Base-by-base conservation (phyloP, 306 rosid species). In the Castanea mollissima region DNA sequence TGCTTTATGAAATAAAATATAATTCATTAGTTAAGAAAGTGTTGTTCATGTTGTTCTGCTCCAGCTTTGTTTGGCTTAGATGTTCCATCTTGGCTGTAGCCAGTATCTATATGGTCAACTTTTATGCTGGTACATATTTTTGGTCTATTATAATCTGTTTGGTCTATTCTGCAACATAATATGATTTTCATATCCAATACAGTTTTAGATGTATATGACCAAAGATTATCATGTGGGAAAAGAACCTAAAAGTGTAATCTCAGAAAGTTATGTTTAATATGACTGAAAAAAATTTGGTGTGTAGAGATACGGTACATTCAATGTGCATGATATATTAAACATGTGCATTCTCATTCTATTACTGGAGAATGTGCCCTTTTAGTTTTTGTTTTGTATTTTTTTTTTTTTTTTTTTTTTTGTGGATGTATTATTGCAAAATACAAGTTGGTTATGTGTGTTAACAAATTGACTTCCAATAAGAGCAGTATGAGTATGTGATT, bases 251-350 rank as follows among this genome's bases (percentile, higher is more conserved):
- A 21, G 32, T 60, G 3, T 23, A 60, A 60, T 12, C 67, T 60
- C 16, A 60, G 35, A 60, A 60, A 25, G 32, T 12, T 49, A 49
- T 49, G 5, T 49, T 49, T 49, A 49, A 49, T 49, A 10, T 49
- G 16, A 49, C 54, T 49, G 54, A 49, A 49, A 49, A 49, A 5
- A 14, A 60, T 0, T 5, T 25, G 19, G 1, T 5, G 27, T 60
- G 6, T 12, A 27, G 27, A 27, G 27, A 60, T 60, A 23, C 31
- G 25, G 19, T 10, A 10, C 34, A 29, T 64, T 29, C 13, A 29
- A 18, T 34, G 13, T 68, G 80, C 78, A 82, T 31, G 49, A 68
- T 6, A 35, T 78, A 65, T 74, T 71, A 75, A 64, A 75, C 19
- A 20, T n/a, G 69, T 13, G 44, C 7, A 6, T 51, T 55, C 55